These are phyloP conservation scores for Ganoderma meredithae DNA, from an alignment of 1,284 basidiomycete genomes.

Conservation along the genomic window DNA sequence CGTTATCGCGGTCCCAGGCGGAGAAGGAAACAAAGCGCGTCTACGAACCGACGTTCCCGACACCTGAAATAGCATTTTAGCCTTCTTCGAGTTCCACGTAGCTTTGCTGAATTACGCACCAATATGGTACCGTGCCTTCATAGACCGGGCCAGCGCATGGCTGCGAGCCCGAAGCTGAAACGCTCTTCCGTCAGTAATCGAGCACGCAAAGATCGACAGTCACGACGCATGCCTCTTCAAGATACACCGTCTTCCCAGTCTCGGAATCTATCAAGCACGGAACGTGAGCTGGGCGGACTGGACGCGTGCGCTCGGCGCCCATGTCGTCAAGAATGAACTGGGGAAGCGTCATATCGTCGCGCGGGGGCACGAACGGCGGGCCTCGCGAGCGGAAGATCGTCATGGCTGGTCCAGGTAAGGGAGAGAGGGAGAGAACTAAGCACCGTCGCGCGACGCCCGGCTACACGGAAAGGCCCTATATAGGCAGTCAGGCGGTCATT, in stretches of 20 bases:
- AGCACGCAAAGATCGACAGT: neutral
- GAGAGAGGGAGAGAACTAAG: neutral
- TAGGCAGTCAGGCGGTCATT: no score
- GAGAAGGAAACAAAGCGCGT: neutral
- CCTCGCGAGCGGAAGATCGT: neutral
- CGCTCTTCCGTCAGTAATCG: neutral
- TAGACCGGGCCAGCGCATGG: neutral
- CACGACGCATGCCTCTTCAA: neutral
- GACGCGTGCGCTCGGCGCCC: neutral
- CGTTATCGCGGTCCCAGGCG: neutral
- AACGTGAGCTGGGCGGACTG: neutral
- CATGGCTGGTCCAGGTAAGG: neutral
- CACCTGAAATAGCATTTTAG: neutral
- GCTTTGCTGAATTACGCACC: neutral
- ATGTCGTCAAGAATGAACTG: conserved; percentile 11
- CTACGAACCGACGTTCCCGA: neutral
- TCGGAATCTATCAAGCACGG: conserved; percentile 11
- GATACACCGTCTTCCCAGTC: neutral
- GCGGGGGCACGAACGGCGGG: conserved; percentile 5
- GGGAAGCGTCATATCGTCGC: conserved; percentile 2
- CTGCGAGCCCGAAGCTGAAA: neutral
- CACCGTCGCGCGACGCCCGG: no score
- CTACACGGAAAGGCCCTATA: no score
- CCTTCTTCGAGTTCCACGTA: neutral
- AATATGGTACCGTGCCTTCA: neutral